A percentile compares a stretch with the other conserved stretches of the same genome.
These are phyloP conservation scores for Decorospora gaudefroyi DNA, from an alignment of 2,329 filamentous ascomycete genomes.

Conservation along the genomic window DNA sequence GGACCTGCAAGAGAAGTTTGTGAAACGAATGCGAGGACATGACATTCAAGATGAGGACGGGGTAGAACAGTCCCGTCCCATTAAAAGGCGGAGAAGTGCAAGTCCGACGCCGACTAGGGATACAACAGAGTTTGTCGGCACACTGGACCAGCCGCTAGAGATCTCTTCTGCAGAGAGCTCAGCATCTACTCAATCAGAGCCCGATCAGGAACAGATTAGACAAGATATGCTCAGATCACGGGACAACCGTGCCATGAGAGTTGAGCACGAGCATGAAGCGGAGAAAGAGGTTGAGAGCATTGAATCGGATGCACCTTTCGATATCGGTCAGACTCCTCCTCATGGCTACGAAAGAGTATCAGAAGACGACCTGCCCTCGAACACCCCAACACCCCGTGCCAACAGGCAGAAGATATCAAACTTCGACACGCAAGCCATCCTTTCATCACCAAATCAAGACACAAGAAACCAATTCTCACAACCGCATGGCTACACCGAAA, in stretches of 20 bases:
- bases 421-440: slow-evolving; percentile 45
- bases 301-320: slow-evolving; percentile 19
- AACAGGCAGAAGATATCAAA: slow-evolving; percentile 19
- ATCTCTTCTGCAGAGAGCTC: slow-evolving; percentile 28
- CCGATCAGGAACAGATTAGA: slow-evolving; percentile 7
- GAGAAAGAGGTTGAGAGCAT: slow-evolving; percentile 16
- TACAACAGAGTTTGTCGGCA: slow-evolving; percentile 7
- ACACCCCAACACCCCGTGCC: slow-evolving; percentile 39
- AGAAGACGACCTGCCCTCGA: slow-evolving; percentile 23
- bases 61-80: slow-evolving; percentile 7
- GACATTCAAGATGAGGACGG: slow-evolving; percentile 9
- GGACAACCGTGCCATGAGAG: background rate
- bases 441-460: slow-evolving; percentile 34
- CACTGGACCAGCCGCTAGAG: slow-evolving; percentile 25
- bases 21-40: slow-evolving; percentile 28
- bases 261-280: slow-evolving; percentile 4
- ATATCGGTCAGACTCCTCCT: slow-evolving; percentile 1
- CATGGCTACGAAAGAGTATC: slow-evolving; percentile 8
- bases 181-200: slow-evolving; percentile 9
- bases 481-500: slow-evolving; percentile 12
- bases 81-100: slow-evolving; percentile 25
- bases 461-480: slow-evolving; percentile 18
- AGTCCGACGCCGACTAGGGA: slow-evolving; percentile 11
- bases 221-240: slow-evolving; percentile 4
- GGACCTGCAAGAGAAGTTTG: slow-evolving; percentile 25